Percentiles rank a stretch among this genome's conserved stretches.
These are phyloP conservation scores for Pachysandra terminalis DNA, from an alignment of 164 flowering plant species.

Conservation along the genomic window DNA sequence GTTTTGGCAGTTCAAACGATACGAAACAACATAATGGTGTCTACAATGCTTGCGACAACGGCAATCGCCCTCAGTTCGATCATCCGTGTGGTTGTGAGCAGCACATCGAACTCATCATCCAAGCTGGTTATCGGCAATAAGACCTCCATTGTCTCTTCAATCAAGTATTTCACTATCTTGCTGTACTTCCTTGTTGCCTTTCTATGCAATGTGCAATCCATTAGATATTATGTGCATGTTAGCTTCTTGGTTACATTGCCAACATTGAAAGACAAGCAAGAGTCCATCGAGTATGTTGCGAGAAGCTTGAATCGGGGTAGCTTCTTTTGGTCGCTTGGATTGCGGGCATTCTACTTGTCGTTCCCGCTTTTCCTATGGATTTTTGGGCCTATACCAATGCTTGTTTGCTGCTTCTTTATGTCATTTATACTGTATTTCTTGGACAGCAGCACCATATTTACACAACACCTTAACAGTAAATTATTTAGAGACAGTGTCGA, in stretches of 20 bases:
- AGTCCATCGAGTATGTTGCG: conserved; percentile 46
- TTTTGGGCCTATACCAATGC: conserved; percentile 43
- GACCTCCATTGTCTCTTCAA: conserved; percentile 31
- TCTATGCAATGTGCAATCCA: conserved; percentile 74
- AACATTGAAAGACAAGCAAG: conserved; percentile 26
- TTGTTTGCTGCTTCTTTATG: conserved; percentile 50
- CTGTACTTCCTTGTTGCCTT: conserved; percentile 76
- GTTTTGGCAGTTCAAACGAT: conserved; percentile 77
- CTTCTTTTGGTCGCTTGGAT: conserved; percentile 77
- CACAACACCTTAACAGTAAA: conserved; percentile 36
- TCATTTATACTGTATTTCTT: conserved; percentile 55
- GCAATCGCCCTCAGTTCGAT: conserved; percentile 80
- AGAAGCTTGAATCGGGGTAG: conserved; percentile 64
- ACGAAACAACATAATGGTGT: conserved; percentile 89
- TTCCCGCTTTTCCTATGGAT: conserved; percentile 27
- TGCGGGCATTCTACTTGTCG: conserved; percentile 64
- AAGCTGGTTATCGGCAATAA: conserved; percentile 47
- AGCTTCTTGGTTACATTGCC: conserved; percentile 68
- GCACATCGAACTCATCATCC: conserved; percentile 33
- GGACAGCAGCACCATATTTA: conserved; percentile 57
- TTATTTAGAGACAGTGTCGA: conserved; percentile 22
- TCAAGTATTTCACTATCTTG: conserved; percentile 63
- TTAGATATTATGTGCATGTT: conserved; percentile 77
- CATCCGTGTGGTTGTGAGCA: conserved; percentile 66
- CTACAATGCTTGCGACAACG: conserved; percentile 71